Base-by-base conservation (phyloP, 805 yeast genomes). In the Wickerhamiella allomyrinae region DNA sequence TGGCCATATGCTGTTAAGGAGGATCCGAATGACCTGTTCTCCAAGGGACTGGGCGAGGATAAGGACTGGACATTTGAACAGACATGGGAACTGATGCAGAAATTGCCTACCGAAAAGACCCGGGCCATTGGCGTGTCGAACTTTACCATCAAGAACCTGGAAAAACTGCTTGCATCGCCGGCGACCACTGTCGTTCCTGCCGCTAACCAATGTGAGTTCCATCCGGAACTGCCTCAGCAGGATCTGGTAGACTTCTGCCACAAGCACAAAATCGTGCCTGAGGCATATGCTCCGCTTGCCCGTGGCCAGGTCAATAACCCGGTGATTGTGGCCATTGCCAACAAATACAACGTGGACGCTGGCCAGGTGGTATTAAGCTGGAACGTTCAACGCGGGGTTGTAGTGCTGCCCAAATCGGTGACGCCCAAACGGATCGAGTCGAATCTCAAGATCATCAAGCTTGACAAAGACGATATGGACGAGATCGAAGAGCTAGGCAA, bases 271-370 rank as follows among this genome's bases (percentile, higher is more conserved):
- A 76, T 78, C 48, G 57, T 64, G 22, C 58, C 77, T 40, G 79
- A 79, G 55, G 91, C 89, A 7, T 83, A 80, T 60, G 75, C 84
- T 23, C 91, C 93, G 31, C 69, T 82, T 46, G 91, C 87, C 6
- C 64, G 77, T 2, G 56, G 63, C 15, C 67, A 75, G 41, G 53
- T 76, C 51, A 67, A 71, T 45, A 74, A 75, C 19, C 48, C 64
- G 13, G 68, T 78, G 3, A 43, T 62, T 24, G 62, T 70, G 41
- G 64, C 70, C 41, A 56, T 82, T 29, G 83, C 85, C 14, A 55
- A 68, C 44, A 75, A 76, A 58, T 70, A 80, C 52, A 54, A 58
- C 20, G 73, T 66, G 9, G 56, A 70, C 3, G 66, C 73, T 0
- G 76, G 73, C 42, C 79, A 74, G 49, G 67, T 84, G 9, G 63